These are phyloP conservation scores for Xerocomellus dryophilus DNA, from an alignment of 768 basidiomycete genomes.

Conservation along the genomic window DNA sequence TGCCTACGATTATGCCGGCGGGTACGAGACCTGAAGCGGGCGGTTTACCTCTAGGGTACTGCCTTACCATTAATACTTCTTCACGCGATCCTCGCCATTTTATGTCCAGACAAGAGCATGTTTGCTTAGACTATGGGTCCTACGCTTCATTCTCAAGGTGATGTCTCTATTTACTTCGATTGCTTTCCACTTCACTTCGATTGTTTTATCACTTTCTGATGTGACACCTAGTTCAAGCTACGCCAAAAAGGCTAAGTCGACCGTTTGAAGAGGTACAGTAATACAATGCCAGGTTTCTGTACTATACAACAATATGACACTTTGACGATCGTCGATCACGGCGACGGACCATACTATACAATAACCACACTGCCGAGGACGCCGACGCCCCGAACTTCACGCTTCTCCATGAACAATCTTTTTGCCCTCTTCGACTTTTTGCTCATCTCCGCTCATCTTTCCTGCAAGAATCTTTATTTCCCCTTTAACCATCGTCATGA, in stretches of 20 bases:
- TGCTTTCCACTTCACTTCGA: neutral
- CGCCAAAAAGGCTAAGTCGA: neutral
- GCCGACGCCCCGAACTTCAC: conserved; percentile 9
- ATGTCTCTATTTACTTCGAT: neutral
- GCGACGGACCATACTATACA: conserved; percentile 2
- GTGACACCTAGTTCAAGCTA: too few species aligned
- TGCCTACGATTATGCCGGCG: too few species aligned
- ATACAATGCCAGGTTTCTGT: conserved; percentile 3
- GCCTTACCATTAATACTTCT: too few species aligned
- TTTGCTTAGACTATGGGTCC: too few species aligned
- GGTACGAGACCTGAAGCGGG: too few species aligned
- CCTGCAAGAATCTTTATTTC: conserved; percentile 35
- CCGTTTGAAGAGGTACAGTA: neutral
- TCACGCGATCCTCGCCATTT: too few species aligned
- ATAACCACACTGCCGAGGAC: neutral
- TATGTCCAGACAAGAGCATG: too few species aligned
- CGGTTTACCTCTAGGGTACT: too few species aligned
- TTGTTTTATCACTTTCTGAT: neutral
- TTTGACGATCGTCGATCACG: neutral
- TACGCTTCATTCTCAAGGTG: neutral
- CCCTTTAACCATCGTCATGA: conserved; percentile 32
- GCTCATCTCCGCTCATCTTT: conserved; percentile 28
- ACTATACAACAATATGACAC: conserved; percentile 8
- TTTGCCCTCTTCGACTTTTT: conserved; percentile 29
- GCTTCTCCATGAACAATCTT: conserved; percentile 24